Evolutionary conservation across 495 filamentous ascomycete genomes (phyloP).

Genomic region (Trichoderma parareesei): DNA sequence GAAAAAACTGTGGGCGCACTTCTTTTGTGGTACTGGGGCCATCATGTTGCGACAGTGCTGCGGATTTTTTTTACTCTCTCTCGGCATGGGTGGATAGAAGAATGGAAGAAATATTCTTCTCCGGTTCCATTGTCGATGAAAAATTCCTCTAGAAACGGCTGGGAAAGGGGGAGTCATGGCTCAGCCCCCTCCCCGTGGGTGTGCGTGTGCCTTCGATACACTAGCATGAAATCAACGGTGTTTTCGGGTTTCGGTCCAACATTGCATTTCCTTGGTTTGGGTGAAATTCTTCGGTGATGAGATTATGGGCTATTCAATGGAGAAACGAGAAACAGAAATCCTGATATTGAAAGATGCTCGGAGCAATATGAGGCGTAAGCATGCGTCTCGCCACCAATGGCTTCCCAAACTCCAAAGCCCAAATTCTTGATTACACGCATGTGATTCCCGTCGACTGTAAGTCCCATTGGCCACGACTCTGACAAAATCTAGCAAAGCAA

Average conservation of each 20-base stretch:
- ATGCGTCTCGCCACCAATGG: background rate
- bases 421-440: no score
- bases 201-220: conserved; percentile 5
- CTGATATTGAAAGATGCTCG: background rate
- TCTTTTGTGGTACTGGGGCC: background rate
- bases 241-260: conserved; percentile 9
- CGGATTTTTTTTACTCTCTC: conserved; percentile 8
- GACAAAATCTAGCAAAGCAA: no score
- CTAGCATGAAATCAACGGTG: conserved; percentile 10
- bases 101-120: background rate
- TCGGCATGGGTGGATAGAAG: background rate
- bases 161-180: background rate
- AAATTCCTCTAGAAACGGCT: conserved; percentile 6
- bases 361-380: background rate
- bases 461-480: no score
- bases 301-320: background rate
- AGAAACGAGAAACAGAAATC: background rate
- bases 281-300: background rate
- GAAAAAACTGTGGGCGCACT: background rate
- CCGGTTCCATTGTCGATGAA: background rate
- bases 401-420: background rate
- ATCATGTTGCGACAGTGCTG: conserved; percentile 10
- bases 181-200: background rate
- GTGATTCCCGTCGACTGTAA: no score
- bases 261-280: background rate